Percentiles rank a stretch among this genome's conserved stretches.
Conservation (phyloP, 371 early-diverging fungal genomes). For the Syncephalis plumigaleata region DNA sequence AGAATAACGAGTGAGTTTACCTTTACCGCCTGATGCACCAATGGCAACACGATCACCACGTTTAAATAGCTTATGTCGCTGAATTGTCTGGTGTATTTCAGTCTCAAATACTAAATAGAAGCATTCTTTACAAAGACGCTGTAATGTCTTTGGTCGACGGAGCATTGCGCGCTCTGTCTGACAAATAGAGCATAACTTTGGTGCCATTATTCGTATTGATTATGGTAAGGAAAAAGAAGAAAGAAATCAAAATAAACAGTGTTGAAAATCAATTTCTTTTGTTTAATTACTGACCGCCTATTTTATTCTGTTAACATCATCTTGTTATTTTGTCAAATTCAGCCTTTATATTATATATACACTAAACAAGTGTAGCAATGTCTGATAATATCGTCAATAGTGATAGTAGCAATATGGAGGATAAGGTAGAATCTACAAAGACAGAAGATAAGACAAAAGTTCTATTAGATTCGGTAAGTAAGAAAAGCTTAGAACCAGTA, state of each 20-base stretch:
- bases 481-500: background rate
- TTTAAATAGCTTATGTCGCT: constrained; percentile 66
- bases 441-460: no score
- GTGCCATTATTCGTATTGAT: background rate
- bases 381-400: no score
- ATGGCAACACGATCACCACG: constrained; percentile 89
- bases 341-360: no score
- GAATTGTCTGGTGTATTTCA: constrained; percentile 93
- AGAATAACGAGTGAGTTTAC: constrained; percentile 13
- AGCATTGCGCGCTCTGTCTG: constrained; percentile 53
- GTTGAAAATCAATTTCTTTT: background rate
- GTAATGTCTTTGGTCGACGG: constrained; percentile 86
- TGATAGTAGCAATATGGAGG: background rate
- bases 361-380: no score
- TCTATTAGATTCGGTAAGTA: no score
- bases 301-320: no score
- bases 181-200: constrained; percentile 30
- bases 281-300: no score
- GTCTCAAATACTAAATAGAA: constrained; percentile 92
- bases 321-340: no score
- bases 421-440: background rate
- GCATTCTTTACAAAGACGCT: constrained; percentile 86
- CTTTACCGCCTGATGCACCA: constrained; percentile 98
- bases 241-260: background rate
- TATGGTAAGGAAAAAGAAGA: background rate